Conservation (phyloP, 495 filamentous ascomycete genomes). For the Aspergillus coremiiformis region DNA sequence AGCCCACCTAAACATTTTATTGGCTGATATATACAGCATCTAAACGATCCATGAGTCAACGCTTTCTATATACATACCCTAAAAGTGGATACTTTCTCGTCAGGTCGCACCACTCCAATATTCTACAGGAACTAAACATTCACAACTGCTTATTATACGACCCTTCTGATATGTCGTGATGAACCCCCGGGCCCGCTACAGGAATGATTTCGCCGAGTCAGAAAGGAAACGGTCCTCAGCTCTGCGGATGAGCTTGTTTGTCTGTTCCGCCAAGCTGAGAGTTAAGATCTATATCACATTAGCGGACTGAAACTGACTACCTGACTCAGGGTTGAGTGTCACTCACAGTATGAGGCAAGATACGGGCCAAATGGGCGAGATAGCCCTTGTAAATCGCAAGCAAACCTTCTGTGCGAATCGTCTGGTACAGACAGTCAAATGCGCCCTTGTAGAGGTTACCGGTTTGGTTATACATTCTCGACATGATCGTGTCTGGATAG, state of each 20-base stretch:
- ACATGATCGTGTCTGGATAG: constrained; percentile 87
- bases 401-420: constrained; percentile 81
- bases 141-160: not conserved
- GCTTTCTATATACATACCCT: constrained; percentile 14
- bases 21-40: constrained; percentile 12
- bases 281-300: constrained; percentile 61
- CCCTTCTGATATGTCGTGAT: not conserved
- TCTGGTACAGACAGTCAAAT: constrained; percentile 88
- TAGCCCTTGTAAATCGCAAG: constrained; percentile 97
- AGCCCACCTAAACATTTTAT: not conserved
- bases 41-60: constrained; percentile 10
- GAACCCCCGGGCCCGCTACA: constrained; percentile 23
- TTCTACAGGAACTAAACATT: not conserved
- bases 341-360: constrained; percentile 82
- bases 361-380: constrained; percentile 88
- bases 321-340: not conserved
- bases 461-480: constrained; percentile 96
- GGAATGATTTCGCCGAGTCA: constrained; percentile 37
- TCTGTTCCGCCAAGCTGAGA: constrained; percentile 91
- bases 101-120: not conserved
- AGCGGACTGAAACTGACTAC: not conserved
- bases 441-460: constrained; percentile 90
- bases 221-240: constrained; percentile 63
- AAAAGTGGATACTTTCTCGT: not conserved
- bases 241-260: constrained; percentile 79